Base-by-base conservation (phyloP, 257 asterid genomes). In the Plantago elongata region DNA sequence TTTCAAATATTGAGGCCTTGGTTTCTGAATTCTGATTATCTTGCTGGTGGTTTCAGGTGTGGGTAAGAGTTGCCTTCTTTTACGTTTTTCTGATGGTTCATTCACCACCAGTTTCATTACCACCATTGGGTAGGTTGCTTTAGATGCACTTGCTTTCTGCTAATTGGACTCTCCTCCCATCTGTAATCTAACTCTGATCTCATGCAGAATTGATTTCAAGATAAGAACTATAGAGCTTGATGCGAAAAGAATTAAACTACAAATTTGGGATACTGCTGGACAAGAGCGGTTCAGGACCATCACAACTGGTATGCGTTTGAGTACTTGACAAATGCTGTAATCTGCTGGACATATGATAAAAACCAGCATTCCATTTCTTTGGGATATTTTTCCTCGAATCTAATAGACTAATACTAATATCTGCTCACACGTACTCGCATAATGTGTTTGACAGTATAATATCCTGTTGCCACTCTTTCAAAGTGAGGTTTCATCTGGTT, bases 31-130 rank as follows among this genome's bases (percentile, higher is more conserved):
- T 44, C 76, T 69, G 43, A 59, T 69, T 69, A 63, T 54, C 64
- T 54, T 69, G 17, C 48, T 71, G 67, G 72, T 34, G 72, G 27
- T 22, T 22, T 22, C 40, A 34, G 40, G 40, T 34, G 40, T 34
- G 40, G 40, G 96, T 79, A 89, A 89, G 90, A 89, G 97, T 89
- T 89, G 97, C 88, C 95, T 89, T 76, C 97, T 89, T 64, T 75
- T 89, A 67, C 94, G 97, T 75, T 89, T 89, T 83, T 87, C 95
- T 8, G 89, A 86, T 69, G 95, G 93, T 69, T 87, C 93, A 62
- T 87, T 87, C 77, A 80, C 88, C 13, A 84, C 93, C 60, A 87
- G 90, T 70, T 87, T 82, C 78, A 87, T 87, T 61, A 84, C 93
- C 60, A 87, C 90, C 54, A 87, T 87, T 72, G 90, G 95, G 94